Conservation (phyloP, 1,139 yeast genomes). For the Blastobotrys illinoisensis region DNA sequence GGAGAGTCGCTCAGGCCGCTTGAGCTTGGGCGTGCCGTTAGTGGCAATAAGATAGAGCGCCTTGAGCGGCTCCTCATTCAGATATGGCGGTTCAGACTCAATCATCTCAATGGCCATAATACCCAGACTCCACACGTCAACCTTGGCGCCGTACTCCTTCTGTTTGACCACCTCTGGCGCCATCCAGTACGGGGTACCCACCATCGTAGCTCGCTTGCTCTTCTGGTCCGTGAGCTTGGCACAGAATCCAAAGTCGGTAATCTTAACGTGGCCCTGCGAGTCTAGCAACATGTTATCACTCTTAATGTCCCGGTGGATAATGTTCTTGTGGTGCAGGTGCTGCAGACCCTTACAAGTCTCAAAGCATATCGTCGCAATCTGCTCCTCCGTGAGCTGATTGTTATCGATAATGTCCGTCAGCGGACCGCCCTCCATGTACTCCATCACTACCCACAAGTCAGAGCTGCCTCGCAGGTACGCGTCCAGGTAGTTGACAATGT, state of each 20-base stretch:
- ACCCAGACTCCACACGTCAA: slow-evolving; percentile 96
- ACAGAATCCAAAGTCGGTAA: slow-evolving; percentile 97
- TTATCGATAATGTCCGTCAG: slow-evolving; percentile 86
- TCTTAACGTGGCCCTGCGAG: slow-evolving; percentile 82
- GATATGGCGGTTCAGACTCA: slow-evolving; percentile 96
- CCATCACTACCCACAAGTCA: slow-evolving; percentile 91
- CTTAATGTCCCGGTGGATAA: slow-evolving; percentile 93
- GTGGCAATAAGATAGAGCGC: slow-evolving; percentile 90
- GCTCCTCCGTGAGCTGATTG: slow-evolving; percentile 68
- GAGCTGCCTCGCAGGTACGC: slow-evolving; percentile 55
- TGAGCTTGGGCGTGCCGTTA: slow-evolving; percentile 92
- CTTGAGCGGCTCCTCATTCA: slow-evolving; percentile 90
- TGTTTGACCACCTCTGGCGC: slow-evolving; percentile 98
- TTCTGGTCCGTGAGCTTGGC: slow-evolving; percentile 92
- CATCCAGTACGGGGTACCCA: slow-evolving; percentile 99
- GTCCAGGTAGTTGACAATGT: slow-evolving; percentile 88
- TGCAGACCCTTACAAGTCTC: slow-evolving; percentile 91
- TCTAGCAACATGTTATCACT: slow-evolving; percentile 89
- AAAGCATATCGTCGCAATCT: slow-evolving; percentile 83
- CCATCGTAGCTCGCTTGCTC: slow-evolving; percentile 96
- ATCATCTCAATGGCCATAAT: slow-evolving; percentile 98
- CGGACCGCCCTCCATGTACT: slow-evolving; percentile 89
- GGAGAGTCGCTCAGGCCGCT: slow-evolving; percentile 75
- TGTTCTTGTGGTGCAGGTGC: slow-evolving; percentile 83
- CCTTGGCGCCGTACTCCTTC: slow-evolving; percentile 93